Evolutionary conservation across 2,329 filamentous ascomycete species (phyloP).

Genomic region (Neopestalotiopsis clavispora): DNA sequence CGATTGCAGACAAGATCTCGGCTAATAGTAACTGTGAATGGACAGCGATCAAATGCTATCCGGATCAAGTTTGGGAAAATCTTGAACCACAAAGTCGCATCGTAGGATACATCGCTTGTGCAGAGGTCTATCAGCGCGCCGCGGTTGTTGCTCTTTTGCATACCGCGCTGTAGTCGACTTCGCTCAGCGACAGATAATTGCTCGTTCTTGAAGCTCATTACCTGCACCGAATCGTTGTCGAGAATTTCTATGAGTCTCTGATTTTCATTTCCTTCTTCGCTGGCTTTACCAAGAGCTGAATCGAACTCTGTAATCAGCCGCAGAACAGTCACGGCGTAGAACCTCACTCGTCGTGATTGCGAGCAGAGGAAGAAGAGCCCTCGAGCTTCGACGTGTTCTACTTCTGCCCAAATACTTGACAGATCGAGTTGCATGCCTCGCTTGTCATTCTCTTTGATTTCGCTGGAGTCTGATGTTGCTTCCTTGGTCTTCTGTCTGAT

Average conservation of each 20-base stretch:
- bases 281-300: constrained; percentile 76
- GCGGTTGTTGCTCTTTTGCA: constrained; percentile 81
- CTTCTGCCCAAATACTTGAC: constrained; percentile 87
- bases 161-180: constrained; percentile 87
- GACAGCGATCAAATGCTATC: constrained; percentile 88
- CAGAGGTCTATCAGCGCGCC: constrained; percentile 92
- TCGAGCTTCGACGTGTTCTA: constrained; percentile 96
- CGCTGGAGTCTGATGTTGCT: constrained; percentile 66
- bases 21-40: constrained; percentile 87
- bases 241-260: constrained; percentile 86
- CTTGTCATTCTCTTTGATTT: constrained; percentile 68
- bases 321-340: constrained; percentile 90
- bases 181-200: constrained; percentile 89
- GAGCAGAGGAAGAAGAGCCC: constrained; percentile 97
- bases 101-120: constrained; percentile 93
- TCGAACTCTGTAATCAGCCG: constrained; percentile 95
- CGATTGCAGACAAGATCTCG: constrained; percentile 92
- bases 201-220: constrained; percentile 93
- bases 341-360: constrained; percentile 85
- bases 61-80: constrained; percentile 95
- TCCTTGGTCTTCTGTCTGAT: constrained; percentile 86
- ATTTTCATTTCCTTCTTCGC: constrained; percentile 63
- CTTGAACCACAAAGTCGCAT: constrained; percentile 96
- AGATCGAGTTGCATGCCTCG: constrained; percentile 81
- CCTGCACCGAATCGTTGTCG: constrained; percentile 84